Evolutionary conservation across 2,329 filamentous ascomycete genomes (phyloP).

Genomic region (Cylindrodendrum hubeiense): DNA sequence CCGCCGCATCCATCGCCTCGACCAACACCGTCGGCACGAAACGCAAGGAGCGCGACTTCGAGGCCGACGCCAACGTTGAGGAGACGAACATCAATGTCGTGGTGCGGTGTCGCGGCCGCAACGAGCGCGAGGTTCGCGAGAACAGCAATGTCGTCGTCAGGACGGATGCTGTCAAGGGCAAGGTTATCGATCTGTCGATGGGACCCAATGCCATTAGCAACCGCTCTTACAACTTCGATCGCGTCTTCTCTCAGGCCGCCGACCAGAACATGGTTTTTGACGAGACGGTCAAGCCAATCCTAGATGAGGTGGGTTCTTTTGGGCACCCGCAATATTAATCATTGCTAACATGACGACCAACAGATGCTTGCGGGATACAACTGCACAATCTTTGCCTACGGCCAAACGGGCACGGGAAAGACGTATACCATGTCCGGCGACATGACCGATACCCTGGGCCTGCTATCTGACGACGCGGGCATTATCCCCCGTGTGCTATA

Average conservation of each 20-base stretch:
- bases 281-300: conserved; percentile 91
- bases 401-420: conserved; percentile 97
- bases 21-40: conserved; percentile 76
- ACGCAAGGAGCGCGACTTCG: conserved; percentile 89
- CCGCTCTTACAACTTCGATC: conserved; percentile 97
- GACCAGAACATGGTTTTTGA: conserved; percentile 96
- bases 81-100: conserved; percentile 99
- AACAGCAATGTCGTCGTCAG: conserved; percentile 94
- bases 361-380: conserved; percentile 96
- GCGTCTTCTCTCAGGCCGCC: conserved; percentile 94
- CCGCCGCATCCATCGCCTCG: conserved; percentile 73
- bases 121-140: conserved; percentile 90
- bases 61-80: conserved; percentile 71
- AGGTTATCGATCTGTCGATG: conserved; percentile 88
- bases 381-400: conserved; percentile 98
- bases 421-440: conserved; percentile 99
- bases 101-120: conserved; percentile 92
- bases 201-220: conserved; percentile 92
- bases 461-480: conserved; percentile 90
- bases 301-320: conserved; percentile 80
- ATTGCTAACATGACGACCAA: conserved; percentile 15
- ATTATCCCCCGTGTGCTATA: conserved; percentile 95
- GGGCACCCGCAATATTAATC: too few relatives aligned
- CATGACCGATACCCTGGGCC: conserved; percentile 87
- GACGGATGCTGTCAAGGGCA: conserved; percentile 90